Evolutionary conservation across 495 filamentous ascomycete genomes (phyloP).

Genomic region (Aspergillus asperescens): DNA sequence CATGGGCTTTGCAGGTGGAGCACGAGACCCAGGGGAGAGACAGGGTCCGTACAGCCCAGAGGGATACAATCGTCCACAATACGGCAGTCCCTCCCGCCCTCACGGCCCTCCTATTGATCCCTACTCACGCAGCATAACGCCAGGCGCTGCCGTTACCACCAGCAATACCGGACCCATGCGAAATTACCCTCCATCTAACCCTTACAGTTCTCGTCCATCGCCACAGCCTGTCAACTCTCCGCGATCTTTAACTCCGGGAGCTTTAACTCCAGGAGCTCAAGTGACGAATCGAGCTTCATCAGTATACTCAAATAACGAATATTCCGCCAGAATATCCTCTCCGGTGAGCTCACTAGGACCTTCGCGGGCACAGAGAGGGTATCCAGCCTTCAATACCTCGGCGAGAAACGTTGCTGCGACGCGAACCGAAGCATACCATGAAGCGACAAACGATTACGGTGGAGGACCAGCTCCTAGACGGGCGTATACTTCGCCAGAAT

Average conservation of each 20-base stretch:
- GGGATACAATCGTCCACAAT: neutral
- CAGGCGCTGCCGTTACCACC: constrained; percentile 5
- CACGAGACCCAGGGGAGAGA: constrained; percentile 3
- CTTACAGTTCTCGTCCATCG: constrained; percentile 1
- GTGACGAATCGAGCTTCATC: neutral
- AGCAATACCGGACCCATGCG: neutral
- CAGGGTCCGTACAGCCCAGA: constrained; percentile 15
- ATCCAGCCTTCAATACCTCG: constrained; percentile 24
- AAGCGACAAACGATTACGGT: constrained; percentile 5
- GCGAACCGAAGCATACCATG: neutral
- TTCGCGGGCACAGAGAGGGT: constrained; percentile 16
- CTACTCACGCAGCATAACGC: constrained; percentile 17
- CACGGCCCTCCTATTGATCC: constrained; percentile 15
- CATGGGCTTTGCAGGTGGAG: constrained; percentile 10
- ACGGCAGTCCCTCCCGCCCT: constrained; percentile 12
- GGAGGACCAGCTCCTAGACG: neutral
- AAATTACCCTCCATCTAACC: constrained; percentile 11
- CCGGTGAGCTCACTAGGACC: constrained; percentile 12
- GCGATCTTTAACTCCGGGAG: constrained; percentile 11
- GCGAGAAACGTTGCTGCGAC: neutral
- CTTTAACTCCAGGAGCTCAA: constrained; percentile 6
- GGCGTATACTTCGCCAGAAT: constrained; percentile 8
- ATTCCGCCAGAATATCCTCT: constrained; percentile 3
- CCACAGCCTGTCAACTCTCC: constrained; percentile 8
- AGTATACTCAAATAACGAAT: constrained; percentile 4